A percentile compares a stretch with the other conserved stretches of the same genome.
phyloP scores from a whole-genome alignment of 768 basidiomycete species.

The Amanita thiersii region DNA sequence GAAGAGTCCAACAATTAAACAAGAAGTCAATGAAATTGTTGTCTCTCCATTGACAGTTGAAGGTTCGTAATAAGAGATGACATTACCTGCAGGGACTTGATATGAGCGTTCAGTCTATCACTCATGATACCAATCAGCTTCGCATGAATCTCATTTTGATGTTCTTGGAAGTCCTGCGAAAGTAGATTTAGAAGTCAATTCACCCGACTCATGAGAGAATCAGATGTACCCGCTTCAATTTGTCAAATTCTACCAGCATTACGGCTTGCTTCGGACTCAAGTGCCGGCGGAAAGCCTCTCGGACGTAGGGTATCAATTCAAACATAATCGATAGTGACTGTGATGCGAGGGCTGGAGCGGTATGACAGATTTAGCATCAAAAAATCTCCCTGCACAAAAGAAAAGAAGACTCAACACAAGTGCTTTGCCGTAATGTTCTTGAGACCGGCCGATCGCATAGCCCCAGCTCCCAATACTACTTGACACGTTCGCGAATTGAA shows the following conservation, averaged over 20 bases:
- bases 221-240: slow-evolving; percentile 89
- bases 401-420: slow-evolving; percentile 47
- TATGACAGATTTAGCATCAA: slow-evolving; percentile 8
- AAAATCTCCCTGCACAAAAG: neutral
- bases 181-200: slow-evolving; percentile 6
- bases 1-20: slow-evolving; percentile 5
- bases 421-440: slow-evolving; percentile 99
- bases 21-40: too few relatives aligned
- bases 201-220: slow-evolving; percentile 20
- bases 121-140: slow-evolving; percentile 99
- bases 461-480: slow-evolving; percentile 95
- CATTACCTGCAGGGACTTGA: slow-evolving; percentile 69
- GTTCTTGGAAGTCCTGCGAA: slow-evolving; percentile 90
- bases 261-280: slow-evolving; percentile 92
- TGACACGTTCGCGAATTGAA: slow-evolving; percentile 99
- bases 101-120: slow-evolving; percentile 82
- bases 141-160: slow-evolving; percentile 97
- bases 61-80: slow-evolving; percentile 5
- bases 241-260: slow-evolving; percentile 97
- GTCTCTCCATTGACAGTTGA: neutral
- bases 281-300: slow-evolving; percentile 91
- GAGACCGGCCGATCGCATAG: slow-evolving; percentile 96
- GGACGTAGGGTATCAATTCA: slow-evolving; percentile 89
- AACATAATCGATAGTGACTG: slow-evolving; percentile 94
- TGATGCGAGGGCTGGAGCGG: slow-evolving; percentile 74